Base-by-base conservation (phyloP, 2,329 filamentous ascomycete species). In the Fusarium domesticum region DNA sequence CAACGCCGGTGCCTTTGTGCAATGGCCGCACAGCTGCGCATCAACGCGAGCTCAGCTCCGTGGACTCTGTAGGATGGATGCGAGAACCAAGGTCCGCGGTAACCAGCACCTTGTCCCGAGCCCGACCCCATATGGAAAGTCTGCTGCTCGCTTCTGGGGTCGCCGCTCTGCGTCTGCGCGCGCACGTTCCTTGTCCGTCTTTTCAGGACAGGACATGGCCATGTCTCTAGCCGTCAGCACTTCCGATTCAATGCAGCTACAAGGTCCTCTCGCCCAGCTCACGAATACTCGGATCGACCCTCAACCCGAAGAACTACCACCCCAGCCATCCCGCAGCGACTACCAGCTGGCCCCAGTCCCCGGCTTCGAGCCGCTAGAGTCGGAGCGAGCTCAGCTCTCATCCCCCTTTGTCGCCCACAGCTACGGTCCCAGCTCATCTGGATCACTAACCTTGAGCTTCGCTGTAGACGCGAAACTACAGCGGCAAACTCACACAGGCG, bases 11-110 rank as follows among this genome's bases (percentile, higher is more conserved):
- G 69, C 74, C 2, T 84, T 74, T 46, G 73, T 80, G 30, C 70
- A 77, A 53, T 85, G 82, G 82, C 80, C 81, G 18, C 81, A 85
- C 60, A 83, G 79, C 3, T 77, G 75, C 54, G 77, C 77, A 36
- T 78, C 81, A 8, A 85, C 83, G 14, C 74, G 82, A 25, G 75
- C 74, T 36, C 79, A 84, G 46, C 69, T 86, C 3, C 71, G 82
- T 39, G 79, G 84, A 45, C 69, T 86, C 14, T 86, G 82, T 65
- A 80, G 76, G 61, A 65, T 72, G 35, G 78, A 76, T 59, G 72
- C 75, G 40, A 67, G 68, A 25, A 72, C 67, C 56, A 69, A 65
- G 44, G 68, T 65, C 19, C 72, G 69, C 45, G 70, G 64, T 45
- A 64, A 67, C 48, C 72, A 66, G 20, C 77, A 71, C 63, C 70